A percentile compares a stretch with the other conserved stretches of the same genome.
These are phyloP conservation scores for Podospora didyma DNA, from an alignment of 495 filamentous ascomycete species.

Conservation along the genomic window DNA sequence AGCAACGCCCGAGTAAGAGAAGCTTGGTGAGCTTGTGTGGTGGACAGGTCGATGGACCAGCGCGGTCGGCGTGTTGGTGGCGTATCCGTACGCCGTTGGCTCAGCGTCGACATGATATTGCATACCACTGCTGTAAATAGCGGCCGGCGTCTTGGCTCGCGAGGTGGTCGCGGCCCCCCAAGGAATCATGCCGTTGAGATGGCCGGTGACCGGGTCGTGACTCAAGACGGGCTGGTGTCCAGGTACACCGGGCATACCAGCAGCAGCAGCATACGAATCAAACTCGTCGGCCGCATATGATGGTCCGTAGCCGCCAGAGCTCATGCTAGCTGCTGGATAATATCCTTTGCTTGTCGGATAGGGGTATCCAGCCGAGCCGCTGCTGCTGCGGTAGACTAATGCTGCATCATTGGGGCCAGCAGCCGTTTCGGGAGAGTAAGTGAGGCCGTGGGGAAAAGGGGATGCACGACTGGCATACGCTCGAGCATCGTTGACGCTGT, in stretches of 20 bases:
- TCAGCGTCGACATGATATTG: conserved; percentile 33
- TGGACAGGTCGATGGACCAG: conserved; percentile 36
- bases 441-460: conserved; percentile 17
- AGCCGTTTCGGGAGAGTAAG: conserved; percentile 25
- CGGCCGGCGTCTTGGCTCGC: conserved; percentile 11
- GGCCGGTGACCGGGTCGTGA: conserved; percentile 23
- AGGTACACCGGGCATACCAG: conserved; percentile 30
- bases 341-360: conserved; percentile 29
- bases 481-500: conserved; percentile 38
- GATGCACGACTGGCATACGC: conserved; percentile 30
- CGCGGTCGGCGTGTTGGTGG: conserved; percentile 17
- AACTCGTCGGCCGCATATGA: conserved; percentile 35
- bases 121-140: conserved; percentile 26
- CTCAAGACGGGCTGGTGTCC: conserved; percentile 26
- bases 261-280: conserved; percentile 37
- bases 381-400: conserved; percentile 24
- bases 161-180: conserved; percentile 28
- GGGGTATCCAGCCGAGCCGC: conserved; percentile 12
- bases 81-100: conserved; percentile 20
- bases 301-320: conserved; percentile 22
- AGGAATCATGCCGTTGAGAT: conserved; percentile 18
- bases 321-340: conserved; percentile 31
- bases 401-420: conserved; percentile 23
- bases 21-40: conserved; percentile 26
- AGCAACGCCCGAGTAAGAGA: conserved; percentile 37